phyloP scores from a whole-genome alignment of 345 rosid genomes.

The Lenwebbia sp. region DNA sequence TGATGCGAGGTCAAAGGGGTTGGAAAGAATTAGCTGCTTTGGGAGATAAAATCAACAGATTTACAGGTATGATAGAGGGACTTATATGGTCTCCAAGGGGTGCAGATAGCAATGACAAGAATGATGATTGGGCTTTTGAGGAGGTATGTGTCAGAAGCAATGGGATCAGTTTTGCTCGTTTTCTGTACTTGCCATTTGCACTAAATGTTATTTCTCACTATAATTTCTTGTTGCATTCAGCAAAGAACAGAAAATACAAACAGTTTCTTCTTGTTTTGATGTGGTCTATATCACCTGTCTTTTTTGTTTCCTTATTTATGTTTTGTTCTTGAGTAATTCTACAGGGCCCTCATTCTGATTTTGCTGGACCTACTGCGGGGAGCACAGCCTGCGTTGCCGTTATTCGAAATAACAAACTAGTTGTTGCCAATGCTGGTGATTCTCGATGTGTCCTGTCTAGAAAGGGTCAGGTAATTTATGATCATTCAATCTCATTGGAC shows the following conservation, averaged over 20 bases:
- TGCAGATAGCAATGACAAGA: conserved; percentile 26
- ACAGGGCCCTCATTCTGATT: conserved; percentile 96
- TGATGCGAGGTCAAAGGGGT: conserved; percentile 96
- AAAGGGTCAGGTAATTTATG: conserved; percentile 66
- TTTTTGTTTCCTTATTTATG: neutral
- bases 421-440: conserved; percentile 98
- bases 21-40: conserved; percentile 86
- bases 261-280: neutral
- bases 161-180: neutral
- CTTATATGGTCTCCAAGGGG: conserved; percentile 88
- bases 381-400: conserved; percentile 84
- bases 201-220: neutral
- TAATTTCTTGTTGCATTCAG: neutral
- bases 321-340: neutral
- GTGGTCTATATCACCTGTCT: neutral
- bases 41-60: conserved; percentile 79
- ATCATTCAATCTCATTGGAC: neutral
- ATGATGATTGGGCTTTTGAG: conserved; percentile 55
- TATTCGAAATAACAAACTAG: conserved; percentile 52
- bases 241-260: neutral
- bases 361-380: conserved; percentile 85
- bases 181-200: neutral
- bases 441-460: conserved; percentile 91
- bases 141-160: conserved; percentile 33
- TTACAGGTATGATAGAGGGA: conserved; percentile 88